Conservation (phyloP, 345 rosid species). For the Eucalyptus paniculata region DNA sequence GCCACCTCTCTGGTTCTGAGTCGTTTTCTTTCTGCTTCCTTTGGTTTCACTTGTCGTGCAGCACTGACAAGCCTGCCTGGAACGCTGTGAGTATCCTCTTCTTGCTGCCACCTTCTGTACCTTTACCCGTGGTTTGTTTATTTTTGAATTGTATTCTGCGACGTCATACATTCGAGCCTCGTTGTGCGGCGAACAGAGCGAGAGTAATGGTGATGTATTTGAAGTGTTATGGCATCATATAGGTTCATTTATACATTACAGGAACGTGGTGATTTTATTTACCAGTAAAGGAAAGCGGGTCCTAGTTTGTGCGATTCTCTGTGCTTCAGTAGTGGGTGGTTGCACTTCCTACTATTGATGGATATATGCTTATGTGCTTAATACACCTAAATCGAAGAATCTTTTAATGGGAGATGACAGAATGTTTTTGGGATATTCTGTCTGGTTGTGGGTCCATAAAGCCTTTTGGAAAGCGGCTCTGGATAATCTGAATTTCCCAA, state of each 20-base stretch:
- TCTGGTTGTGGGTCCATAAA: neutral
- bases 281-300: neutral
- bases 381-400: neutral
- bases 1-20: neutral
- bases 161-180: neutral
- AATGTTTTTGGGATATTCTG: neutral
- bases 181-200: neutral
- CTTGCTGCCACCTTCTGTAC: neutral
- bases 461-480: neutral
- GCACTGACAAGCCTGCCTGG: conserved; percentile 83
- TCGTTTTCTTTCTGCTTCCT: neutral
- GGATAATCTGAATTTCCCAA: neutral
- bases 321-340: neutral
- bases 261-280: neutral
- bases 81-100: conserved; percentile 51
- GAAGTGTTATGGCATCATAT: neutral
- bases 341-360: neutral
- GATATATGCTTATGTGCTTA: neutral
- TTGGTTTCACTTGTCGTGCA: conserved; percentile 23
- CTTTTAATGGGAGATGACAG: neutral
- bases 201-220: neutral
- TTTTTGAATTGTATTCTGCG: neutral
- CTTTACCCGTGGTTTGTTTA: neutral
- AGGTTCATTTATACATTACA: neutral
- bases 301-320: neutral